phyloP scores from a whole-genome alignment of 139 green algal genomes.

The Pleodorina starrii region DNA sequence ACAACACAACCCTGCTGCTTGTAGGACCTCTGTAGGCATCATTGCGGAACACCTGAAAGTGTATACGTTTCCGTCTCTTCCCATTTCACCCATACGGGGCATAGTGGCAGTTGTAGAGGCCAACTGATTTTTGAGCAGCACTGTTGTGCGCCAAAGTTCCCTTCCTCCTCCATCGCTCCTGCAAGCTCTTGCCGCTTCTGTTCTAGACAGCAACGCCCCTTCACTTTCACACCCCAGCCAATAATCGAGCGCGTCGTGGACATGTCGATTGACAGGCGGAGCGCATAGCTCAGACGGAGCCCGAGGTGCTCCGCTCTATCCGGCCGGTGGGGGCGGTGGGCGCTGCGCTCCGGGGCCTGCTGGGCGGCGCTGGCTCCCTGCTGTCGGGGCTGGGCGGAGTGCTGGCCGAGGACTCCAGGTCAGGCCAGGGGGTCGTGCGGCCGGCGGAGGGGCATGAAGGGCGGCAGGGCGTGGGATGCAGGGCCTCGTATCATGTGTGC shows the following conservation, averaged over 20 bases:
- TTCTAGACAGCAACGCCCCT: neutral
- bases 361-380: constrained; percentile 7
- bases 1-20: neutral
- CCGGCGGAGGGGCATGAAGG: neutral
- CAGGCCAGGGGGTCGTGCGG: neutral
- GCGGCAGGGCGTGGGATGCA: neutral
- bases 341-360: neutral
- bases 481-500: neutral
- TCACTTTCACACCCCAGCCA: neutral
- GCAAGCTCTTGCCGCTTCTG: no score
- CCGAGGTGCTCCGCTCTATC: constrained; percentile 8
- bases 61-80: no score
- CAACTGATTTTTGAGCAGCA: no score
- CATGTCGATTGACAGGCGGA: constrained; percentile 20
- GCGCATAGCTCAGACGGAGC: constrained; percentile 37
- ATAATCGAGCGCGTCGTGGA: no score
- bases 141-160: neutral
- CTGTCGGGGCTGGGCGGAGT: constrained; percentile 37
- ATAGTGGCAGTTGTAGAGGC: neutral
- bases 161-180: neutral
- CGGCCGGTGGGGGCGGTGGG: constrained; percentile 15
- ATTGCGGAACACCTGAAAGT: no score
- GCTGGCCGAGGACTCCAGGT: constrained; percentile 32
- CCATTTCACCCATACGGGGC: neutral
- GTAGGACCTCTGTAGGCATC: neutral